Percentiles rank a stretch among this genome's conserved stretches.
Evolutionary conservation across 495 filamentous ascomycete genomes (phyloP).

Genomic region (Penicillium argentinense): DNA sequence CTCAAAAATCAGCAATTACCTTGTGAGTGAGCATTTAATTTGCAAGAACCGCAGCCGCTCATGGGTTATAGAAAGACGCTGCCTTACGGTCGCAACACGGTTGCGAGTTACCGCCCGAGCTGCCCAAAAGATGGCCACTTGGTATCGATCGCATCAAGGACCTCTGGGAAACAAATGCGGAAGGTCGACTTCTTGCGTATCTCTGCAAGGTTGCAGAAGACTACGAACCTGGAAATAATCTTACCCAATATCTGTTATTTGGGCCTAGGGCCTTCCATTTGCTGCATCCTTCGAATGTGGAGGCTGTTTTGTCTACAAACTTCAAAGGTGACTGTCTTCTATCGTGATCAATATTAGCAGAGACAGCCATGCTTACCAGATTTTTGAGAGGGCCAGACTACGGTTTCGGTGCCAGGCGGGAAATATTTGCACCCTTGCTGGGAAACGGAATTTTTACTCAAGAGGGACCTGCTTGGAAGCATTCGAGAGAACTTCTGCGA

Average conservation of each 20-base stretch:
- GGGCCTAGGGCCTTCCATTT: conserved; percentile 8
- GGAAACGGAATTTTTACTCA: conserved; percentile 56
- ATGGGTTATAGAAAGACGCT: background rate
- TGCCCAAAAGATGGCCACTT: conserved; percentile 31
- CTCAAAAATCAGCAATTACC: no score
- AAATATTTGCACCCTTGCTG: conserved; percentile 4
- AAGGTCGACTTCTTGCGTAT: no score
- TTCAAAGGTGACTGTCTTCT: no score
- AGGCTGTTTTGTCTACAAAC: no score
- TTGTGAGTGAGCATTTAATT: no score
- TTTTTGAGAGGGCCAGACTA: no score
- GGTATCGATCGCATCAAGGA: conserved; percentile 41
- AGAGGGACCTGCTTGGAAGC: conserved; percentile 52
- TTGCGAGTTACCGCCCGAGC: conserved; percentile 10
- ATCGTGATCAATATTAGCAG: no score
- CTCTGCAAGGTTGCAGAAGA: no score
- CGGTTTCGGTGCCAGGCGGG: conserved; percentile 1
- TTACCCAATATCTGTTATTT: no score
- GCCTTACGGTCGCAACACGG: background rate
- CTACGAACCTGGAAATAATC: no score
- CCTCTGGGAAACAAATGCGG: conserved; percentile 28
- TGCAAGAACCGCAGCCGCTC: no score
- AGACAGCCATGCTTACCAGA: no score
- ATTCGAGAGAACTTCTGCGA: conserved; percentile 49
- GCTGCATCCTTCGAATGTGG: conserved; percentile 1